Base-by-base conservation (phyloP, 306 rosid genomes). In the Lathyrus tuberosus region DNA sequence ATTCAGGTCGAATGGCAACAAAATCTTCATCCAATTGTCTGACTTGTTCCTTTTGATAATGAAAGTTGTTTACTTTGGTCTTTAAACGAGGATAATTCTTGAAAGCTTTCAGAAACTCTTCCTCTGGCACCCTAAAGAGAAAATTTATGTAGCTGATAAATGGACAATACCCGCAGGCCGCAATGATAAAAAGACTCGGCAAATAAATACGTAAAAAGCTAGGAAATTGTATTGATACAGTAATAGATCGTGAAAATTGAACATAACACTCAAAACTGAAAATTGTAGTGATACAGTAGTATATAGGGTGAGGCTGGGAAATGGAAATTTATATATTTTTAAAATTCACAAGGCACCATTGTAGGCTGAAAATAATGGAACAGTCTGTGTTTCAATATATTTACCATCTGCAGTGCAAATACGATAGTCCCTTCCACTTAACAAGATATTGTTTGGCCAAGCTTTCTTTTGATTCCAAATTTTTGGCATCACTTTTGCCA, bases 351-450 rank as follows among this genome's bases (percentile, higher is more conserved):
- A 69, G 73, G 66, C 33, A 70, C 69, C 14, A 75, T 18, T 40
- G 1, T 15, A 65, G 54, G 28, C 38, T 78, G 61, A 17, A 28
- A 62, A 48, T 17, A 70, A 40, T 15, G 12, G 41, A 67, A 57
- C 20, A 61, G 5, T 37, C 63, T 42, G 70, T 57, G 70, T 61
- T 67, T 65, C 65, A 17, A 62, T 3, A 80, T 62, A 56, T 69
- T 87, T 86, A 94, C 99, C 99, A 94, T 63, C 86, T 77, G 79
- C 96, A 88, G 42, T 94, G 99, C 80, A 94, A 70, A 83, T 91
- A 89, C 1, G 99, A 94, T 41, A 87, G 72, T 30, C 92, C 99
- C 78, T 94, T 94, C 99, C 97, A 94, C 88, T 94, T 94, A 22
- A 94, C 96, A 41, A 90, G 97, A 82, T 94, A 94, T 66, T 94